Conservation (phyloP, 2,329 filamentous ascomycete genomes). For the Trichoderma atroviride region DNA sequence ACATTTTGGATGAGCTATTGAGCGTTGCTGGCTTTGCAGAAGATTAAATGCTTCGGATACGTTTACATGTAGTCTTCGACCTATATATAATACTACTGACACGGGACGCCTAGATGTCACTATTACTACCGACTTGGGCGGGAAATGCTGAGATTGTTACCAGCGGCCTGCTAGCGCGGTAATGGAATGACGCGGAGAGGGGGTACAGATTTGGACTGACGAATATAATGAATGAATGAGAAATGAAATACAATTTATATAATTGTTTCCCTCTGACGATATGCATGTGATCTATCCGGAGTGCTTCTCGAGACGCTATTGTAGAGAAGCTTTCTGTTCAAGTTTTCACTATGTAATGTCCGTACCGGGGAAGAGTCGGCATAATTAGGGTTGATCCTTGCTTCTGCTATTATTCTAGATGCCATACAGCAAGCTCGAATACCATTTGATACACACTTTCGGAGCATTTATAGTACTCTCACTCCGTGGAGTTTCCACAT, state of each 20-base stretch:
- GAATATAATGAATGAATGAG: slow-evolving; percentile 11
- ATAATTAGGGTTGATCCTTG: not conserved
- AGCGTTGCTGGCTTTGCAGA: not conserved
- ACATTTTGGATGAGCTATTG: slow-evolving; percentile 48
- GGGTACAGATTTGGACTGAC: not conserved
- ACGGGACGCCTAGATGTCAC: slow-evolving; percentile 11
- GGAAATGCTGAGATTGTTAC: not conserved
- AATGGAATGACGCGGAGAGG: not conserved
- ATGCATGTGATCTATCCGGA: not conserved
- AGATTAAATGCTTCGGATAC: not conserved
- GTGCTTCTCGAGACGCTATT: not conserved
- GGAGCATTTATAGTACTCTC: not conserved
- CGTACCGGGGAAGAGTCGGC: not conserved
- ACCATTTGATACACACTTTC: not conserved
- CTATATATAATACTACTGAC: slow-evolving; percentile 22
- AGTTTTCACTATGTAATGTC: not conserved
- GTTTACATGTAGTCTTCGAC: not conserved
- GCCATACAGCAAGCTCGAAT: not conserved
- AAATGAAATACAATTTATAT: not conserved
- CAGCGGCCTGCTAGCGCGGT: not conserved
- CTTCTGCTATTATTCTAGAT: not conserved
- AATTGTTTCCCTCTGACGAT: not conserved
- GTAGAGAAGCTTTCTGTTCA: not conserved
- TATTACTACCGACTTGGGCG: not conserved
- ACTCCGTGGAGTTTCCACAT: not conserved